Evolutionary conservation across 305 asterid genomes (phyloP).

Genomic region (Coffea humblotiana): DNA sequence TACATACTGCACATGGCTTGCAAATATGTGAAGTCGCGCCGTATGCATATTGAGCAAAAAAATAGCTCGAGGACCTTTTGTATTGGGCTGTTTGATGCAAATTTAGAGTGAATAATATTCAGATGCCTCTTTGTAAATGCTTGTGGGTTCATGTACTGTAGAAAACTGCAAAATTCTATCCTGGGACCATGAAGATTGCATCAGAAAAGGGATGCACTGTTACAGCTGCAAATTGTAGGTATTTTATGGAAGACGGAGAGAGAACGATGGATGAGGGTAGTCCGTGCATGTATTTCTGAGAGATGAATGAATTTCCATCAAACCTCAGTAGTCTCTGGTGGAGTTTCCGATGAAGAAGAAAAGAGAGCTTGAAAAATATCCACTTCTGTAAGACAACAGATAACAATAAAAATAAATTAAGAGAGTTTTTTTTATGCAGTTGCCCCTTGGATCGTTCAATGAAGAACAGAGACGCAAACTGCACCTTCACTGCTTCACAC

Average conservation of each 20-base stretch:
- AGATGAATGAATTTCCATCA: too few relatives aligned
- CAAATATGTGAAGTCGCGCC: not conserved
- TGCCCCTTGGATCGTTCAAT: too few relatives aligned
- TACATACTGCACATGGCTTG: not conserved
- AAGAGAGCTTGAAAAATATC: too few relatives aligned
- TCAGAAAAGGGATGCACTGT: not conserved
- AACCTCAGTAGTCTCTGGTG: too few relatives aligned
- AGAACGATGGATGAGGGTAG: too few relatives aligned
- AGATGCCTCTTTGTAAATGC: not conserved
- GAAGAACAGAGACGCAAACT: not conserved
- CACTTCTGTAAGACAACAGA: too few relatives aligned
- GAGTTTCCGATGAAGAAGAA: too few relatives aligned
- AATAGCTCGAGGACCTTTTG: not conserved
- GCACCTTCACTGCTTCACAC: not conserved
- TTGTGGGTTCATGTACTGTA: not conserved
- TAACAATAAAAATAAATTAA: too few relatives aligned
- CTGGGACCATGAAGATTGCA: not conserved
- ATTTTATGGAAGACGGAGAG: not conserved
- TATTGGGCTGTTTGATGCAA: too few relatives aligned
- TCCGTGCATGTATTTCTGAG: too few relatives aligned
- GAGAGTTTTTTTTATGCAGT: too few relatives aligned
- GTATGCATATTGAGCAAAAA: not conserved
- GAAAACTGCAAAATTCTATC: not conserved
- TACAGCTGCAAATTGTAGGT: not conserved
- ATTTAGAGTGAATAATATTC: not conserved